phyloP scores from a whole-genome alignment of 176 grass and related monocot species.

The Alloteropsis semialata region DNA sequence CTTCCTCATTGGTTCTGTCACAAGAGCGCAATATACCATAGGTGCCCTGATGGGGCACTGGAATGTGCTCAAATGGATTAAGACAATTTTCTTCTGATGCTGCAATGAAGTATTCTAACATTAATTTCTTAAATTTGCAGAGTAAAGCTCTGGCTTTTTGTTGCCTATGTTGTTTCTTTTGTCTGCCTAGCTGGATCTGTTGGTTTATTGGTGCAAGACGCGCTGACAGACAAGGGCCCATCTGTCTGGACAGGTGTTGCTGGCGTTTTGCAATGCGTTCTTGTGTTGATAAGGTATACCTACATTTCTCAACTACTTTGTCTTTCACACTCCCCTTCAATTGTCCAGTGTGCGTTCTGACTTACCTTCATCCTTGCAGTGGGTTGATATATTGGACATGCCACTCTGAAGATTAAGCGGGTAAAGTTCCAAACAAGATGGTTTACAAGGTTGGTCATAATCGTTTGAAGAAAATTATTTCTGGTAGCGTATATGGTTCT shows the following conservation, averaged over 20 bases:
- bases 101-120: neutral
- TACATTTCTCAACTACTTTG: neutral
- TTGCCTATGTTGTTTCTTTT: constrained; percentile 91
- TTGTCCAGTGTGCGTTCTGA: neutral
- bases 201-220: constrained; percentile 82
- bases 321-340: neutral
- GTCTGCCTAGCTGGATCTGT: constrained; percentile 84
- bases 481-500: neutral
- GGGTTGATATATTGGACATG: constrained; percentile 89
- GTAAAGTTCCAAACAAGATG: neutral
- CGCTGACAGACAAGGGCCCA: constrained; percentile 65
- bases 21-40: neutral
- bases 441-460: neutral
- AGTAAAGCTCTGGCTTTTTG: constrained; percentile 94
- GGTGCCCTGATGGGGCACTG: neutral
- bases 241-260: constrained; percentile 90
- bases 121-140: constrained; percentile 36
- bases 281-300: constrained; percentile 86
- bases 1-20: neutral
- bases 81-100: neutral
- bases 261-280: constrained; percentile 77
- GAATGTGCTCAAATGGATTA: neutral
- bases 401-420: constrained; percentile 58
- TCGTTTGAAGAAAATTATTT: neutral
- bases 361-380: constrained; percentile 38